Evolutionary conservation across 345 rosid genomes (phyloP).

Genomic region (Pelargonium nanum): DNA sequence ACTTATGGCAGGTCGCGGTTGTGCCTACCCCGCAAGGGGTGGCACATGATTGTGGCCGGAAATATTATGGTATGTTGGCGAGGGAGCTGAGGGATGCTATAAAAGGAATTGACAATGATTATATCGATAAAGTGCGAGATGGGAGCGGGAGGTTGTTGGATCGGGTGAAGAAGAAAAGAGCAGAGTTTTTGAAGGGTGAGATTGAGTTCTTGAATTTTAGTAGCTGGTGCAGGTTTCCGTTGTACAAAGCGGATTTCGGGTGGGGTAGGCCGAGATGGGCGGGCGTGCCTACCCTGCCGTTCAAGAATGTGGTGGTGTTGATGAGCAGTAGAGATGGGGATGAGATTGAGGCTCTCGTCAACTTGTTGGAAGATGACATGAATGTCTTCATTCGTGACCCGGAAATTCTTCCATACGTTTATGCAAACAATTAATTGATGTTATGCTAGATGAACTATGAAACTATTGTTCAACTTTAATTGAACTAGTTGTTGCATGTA

Average conservation of each 20-base stretch:
- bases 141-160: slow-evolving; percentile 7
- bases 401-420: no score
- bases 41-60: not conserved
- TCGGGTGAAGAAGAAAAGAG: slow-evolving; percentile 7
- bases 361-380: slow-evolving; percentile 21
- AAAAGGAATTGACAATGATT: slow-evolving; percentile 3
- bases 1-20: no score
- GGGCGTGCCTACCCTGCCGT: slow-evolving; percentile 7
- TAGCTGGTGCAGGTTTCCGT: slow-evolving; percentile 26
- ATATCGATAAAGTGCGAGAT: slow-evolving; percentile 10
- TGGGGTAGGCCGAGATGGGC: slow-evolving; percentile 35
- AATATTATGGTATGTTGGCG: not conserved
- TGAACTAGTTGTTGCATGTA: no score
- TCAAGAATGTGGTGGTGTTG: slow-evolving; percentile 14
- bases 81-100: slow-evolving; percentile 7
- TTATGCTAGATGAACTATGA: no score
- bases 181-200: slow-evolving; percentile 3
- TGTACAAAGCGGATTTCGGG: slow-evolving; percentile 27
- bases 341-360: slow-evolving; percentile 28
- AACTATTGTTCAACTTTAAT: no score
- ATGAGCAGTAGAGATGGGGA: slow-evolving; percentile 11
- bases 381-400: no score
- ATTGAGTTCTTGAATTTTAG: slow-evolving; percentile 16
- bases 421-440: no score
- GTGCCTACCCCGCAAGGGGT: not conserved